phyloP scores from a whole-genome alignment of 306 rosid genomes.

The Sophora flavescens region DNA sequence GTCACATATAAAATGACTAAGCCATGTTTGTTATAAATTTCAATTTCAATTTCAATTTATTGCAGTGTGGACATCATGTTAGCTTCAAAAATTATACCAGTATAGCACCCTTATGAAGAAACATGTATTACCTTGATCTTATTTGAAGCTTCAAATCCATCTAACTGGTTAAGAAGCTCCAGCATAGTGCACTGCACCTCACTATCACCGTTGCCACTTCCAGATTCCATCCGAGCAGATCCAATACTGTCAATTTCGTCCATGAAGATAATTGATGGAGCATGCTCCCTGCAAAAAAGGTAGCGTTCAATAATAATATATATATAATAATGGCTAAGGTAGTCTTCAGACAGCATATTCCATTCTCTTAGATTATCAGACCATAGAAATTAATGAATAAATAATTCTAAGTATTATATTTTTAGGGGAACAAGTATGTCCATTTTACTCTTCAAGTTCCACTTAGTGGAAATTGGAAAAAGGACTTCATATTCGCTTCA shows the following conservation, averaged over 20 bases:
- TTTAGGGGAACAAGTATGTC: background rate
- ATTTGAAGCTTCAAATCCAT: slow-evolving; percentile 99
- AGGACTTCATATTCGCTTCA: background rate
- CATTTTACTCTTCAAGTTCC: slow-evolving; percentile 3
- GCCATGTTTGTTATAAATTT: slow-evolving; percentile 6
- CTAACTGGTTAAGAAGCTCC: slow-evolving; percentile 98
- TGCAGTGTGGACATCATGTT: background rate
- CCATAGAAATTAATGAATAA: background rate
- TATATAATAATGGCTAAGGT: slow-evolving; percentile 13
- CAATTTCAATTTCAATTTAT: no score
- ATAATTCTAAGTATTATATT: background rate
- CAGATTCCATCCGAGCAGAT: slow-evolving; percentile 99
- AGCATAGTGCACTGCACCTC: slow-evolving; percentile 99
- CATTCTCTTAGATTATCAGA: background rate
- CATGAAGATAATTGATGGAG: slow-evolving; percentile 98
- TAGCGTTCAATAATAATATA: slow-evolving; percentile 11
- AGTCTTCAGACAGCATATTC: slow-evolving; percentile 17
- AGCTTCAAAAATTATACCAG: slow-evolving; percentile 3
- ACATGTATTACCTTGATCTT: slow-evolving; percentile 82
- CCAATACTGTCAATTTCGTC: slow-evolving; percentile 99
- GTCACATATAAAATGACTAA: background rate
- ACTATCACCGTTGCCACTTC: slow-evolving; percentile 99
- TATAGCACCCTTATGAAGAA: slow-evolving; percentile 8
- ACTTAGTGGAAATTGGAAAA: background rate
- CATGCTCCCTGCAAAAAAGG: slow-evolving; percentile 84